Conservation (phyloP, 2,329 filamentous ascomycete genomes). For the Dothideomycetes sp. region DNA sequence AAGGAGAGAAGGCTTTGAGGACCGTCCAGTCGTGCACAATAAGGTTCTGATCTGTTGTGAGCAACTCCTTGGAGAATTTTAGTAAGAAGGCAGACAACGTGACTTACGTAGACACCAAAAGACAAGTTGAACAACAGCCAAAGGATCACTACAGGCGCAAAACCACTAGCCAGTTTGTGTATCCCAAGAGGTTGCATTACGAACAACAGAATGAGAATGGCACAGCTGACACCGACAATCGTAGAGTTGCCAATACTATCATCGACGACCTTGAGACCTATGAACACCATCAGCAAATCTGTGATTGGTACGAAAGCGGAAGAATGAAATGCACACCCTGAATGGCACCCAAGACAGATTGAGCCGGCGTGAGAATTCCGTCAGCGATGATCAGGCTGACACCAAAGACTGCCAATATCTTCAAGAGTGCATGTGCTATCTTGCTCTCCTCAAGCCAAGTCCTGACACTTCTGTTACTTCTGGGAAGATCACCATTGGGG, state of each 20-base stretch:
- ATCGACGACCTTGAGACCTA: slow-evolving; percentile 45
- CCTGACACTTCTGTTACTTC: slow-evolving; percentile 45
- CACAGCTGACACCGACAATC: slow-evolving; percentile 56
- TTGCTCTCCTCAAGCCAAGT: slow-evolving; percentile 49
- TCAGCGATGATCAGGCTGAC: slow-evolving; percentile 61
- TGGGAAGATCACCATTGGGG: slow-evolving; percentile 46
- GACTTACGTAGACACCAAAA: slow-evolving; percentile 51
- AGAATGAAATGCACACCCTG: slow-evolving; percentile 38
- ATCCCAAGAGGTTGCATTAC: slow-evolving; percentile 57
- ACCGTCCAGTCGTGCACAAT: slow-evolving; percentile 39
- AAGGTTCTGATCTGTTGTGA: slow-evolving; percentile 28
- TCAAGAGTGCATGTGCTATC: slow-evolving; percentile 45
- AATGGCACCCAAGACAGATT: slow-evolving; percentile 60
- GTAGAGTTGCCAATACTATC: slow-evolving; percentile 47
- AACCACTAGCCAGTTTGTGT: slow-evolving; percentile 48
- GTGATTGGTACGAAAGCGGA: slow-evolving; percentile 11
- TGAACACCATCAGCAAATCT: background rate
- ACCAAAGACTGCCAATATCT: slow-evolving; percentile 54
- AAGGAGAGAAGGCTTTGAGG: slow-evolving; percentile 44
- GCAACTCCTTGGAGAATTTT: slow-evolving; percentile 20
- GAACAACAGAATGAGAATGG: slow-evolving; percentile 56
- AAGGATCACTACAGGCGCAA: slow-evolving; percentile 58
- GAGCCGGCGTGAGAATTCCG: slow-evolving; percentile 59
- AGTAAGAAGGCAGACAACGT: slow-evolving; percentile 13
- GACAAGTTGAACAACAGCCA: slow-evolving; percentile 57